Evolutionary conservation across 2,329 filamentous ascomycete genomes (phyloP).

Genomic region (Epichloe glyceriae): DNA sequence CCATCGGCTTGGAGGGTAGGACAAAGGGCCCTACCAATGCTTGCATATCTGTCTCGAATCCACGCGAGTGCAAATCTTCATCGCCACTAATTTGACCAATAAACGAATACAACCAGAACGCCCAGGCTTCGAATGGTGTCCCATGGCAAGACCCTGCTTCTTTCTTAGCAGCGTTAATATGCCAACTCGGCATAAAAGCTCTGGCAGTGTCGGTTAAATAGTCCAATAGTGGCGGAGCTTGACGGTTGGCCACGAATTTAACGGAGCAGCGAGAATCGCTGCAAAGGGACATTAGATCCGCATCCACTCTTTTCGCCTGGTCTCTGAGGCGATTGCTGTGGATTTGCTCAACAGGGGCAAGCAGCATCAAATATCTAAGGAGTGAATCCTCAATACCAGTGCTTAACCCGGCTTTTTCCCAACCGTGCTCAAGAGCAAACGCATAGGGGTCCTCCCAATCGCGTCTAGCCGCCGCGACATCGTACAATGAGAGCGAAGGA

Average conservation of each 20-base stretch:
- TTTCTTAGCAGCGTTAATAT: constrained; percentile 16
- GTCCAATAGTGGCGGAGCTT: constrained; percentile 21
- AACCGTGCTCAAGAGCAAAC: constrained; percentile 17
- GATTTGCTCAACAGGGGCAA: constrained; percentile 17
- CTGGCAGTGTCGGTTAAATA: constrained; percentile 22
- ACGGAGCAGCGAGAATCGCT: constrained; percentile 21
- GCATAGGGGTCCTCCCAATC: constrained; percentile 22
- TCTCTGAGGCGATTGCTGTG: constrained; percentile 13
- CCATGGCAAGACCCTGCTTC: constrained; percentile 21
- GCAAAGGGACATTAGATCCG: constrained; percentile 21
- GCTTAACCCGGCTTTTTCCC: constrained; percentile 18
- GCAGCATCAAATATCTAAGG: constrained; percentile 22
- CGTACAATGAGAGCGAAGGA: constrained; percentile 31
- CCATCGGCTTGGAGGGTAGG: constrained; percentile 26
- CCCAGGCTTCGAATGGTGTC: constrained; percentile 25
- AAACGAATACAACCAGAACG: constrained; percentile 28
- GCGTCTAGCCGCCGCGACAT: constrained; percentile 22
- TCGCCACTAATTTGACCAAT: constrained; percentile 25
- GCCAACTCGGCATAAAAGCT: constrained; percentile 17
- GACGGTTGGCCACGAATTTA: constrained; percentile 17
- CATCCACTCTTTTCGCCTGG: constrained; percentile 20
- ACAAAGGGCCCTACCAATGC: constrained; percentile 23
- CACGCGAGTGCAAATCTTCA: constrained; percentile 17
- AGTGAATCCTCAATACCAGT: constrained; percentile 20
- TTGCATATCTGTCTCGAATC: constrained; percentile 12